A percentile compares a stretch with the other conserved stretches of the same genome.
Evolutionary conservation across 2,329 filamentous ascomycete genomes (phyloP).

Genomic region (Aulographum hederae): DNA sequence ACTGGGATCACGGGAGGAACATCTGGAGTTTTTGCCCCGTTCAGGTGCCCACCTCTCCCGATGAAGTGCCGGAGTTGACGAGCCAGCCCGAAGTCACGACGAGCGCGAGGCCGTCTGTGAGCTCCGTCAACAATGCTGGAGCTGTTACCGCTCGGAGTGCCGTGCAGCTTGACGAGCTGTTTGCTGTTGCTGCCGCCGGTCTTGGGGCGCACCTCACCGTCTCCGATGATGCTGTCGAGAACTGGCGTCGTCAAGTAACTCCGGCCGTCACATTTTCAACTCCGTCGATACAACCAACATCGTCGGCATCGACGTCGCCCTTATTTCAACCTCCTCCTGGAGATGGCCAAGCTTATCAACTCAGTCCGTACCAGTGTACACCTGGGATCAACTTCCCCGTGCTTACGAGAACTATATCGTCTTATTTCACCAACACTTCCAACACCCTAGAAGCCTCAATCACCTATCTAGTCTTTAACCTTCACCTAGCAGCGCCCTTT

Average conservation of each 20-base stretch:
- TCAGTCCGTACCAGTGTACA: constrained; percentile 37
- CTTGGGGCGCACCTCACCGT: not conserved
- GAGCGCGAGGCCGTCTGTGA: not conserved
- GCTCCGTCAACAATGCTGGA: not conserved
- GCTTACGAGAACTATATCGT: constrained; percentile 29
- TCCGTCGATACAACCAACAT: not conserved
- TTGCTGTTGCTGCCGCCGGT: not conserved
- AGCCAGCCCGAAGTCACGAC: not conserved
- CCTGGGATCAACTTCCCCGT: constrained; percentile 29
- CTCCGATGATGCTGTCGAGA: not conserved
- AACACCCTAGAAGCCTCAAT: constrained; percentile 36
- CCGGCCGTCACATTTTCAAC: not conserved
- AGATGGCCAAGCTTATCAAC: constrained; percentile 19
- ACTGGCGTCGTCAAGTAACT: not conserved
- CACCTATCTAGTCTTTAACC: constrained; percentile 35
- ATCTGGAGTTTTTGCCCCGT: constrained; percentile 45
- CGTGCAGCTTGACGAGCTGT: not conserved
- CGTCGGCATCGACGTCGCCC: not conserved
- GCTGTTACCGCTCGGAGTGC: not conserved
- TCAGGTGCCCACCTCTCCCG: constrained; percentile 19
- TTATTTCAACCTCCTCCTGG: too few species aligned
- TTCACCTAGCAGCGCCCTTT: constrained; percentile 35
- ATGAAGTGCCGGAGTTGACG: not conserved
- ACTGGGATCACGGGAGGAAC: constrained; percentile 38
- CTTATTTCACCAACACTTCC: constrained; percentile 34